A percentile compares a stretch with the other conserved stretches of the same genome.
Evolutionary conservation across 768 basidiomycete genomes (phyloP).

Genomic region (Strobilomyces confusus): DNA sequence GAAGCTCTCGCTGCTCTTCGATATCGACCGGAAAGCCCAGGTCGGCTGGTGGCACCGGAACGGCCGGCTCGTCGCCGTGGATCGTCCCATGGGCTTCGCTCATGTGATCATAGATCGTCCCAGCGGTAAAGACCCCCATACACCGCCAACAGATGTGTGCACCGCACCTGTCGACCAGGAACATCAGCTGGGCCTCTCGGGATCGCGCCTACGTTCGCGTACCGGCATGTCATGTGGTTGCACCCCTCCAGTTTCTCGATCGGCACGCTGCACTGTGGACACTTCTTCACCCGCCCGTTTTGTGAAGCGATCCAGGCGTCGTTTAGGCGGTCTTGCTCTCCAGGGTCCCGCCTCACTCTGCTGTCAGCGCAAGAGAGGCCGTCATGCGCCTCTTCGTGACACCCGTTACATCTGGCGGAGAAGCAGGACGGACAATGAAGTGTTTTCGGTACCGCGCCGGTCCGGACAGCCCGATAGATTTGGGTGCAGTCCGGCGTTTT

Average conservation of each 20-base stretch:
- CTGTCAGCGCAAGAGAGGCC: conserved; percentile 54
- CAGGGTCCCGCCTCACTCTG: conserved; percentile 29
- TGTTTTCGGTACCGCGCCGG: conserved; percentile 31
- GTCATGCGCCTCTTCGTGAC: conserved; percentile 59
- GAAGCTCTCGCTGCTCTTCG: conserved; percentile 19
- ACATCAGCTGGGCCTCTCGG: neutral
- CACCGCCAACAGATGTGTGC: conserved; percentile 79
- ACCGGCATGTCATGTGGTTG: conserved; percentile 71
- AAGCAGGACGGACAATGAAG: conserved; percentile 71
- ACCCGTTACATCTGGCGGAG: conserved; percentile 58
- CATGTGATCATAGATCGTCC: conserved; percentile 40
- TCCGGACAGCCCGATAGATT: conserved; percentile 54
- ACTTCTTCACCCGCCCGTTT: conserved; percentile 57
- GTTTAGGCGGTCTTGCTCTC: conserved; percentile 50
- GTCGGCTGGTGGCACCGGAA: conserved; percentile 6
- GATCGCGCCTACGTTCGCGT: neutral
- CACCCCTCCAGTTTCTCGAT: conserved; percentile 74
- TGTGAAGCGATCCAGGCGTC: conserved; percentile 55
- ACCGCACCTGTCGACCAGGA: conserved; percentile 44
- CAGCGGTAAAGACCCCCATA: conserved; percentile 35
- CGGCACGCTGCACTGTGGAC: conserved; percentile 62
- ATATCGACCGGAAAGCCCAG: conserved; percentile 15
- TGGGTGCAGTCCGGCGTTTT: conserved; percentile 76
- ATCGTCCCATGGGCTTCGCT: conserved; percentile 28
- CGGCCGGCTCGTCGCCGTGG: conserved; percentile 13